Evolutionary conservation across 495 filamentous ascomycete genomes (phyloP).

Genomic region (Hypoxylon rickii): DNA sequence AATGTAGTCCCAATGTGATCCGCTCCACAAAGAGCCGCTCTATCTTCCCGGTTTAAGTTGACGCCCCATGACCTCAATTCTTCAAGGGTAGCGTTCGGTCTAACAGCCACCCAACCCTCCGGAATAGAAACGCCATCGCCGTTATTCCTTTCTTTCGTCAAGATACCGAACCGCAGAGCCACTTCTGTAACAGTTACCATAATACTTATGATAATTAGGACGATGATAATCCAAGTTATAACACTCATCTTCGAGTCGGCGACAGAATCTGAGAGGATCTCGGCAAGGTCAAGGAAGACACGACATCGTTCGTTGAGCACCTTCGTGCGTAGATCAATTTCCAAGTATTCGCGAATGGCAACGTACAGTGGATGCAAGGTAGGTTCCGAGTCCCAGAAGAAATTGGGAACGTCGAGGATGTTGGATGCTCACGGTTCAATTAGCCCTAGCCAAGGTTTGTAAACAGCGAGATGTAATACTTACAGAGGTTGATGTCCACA

Average conservation of each 20-base stretch:
- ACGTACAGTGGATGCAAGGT: slow-evolving; percentile 92
- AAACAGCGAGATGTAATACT: slow-evolving; percentile 36
- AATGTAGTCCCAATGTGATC: slow-evolving; percentile 50
- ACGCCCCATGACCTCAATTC: slow-evolving; percentile 43
- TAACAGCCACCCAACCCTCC: slow-evolving; percentile 20
- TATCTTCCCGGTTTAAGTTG: slow-evolving; percentile 45
- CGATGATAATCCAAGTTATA: slow-evolving; percentile 98
- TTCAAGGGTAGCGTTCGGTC: slow-evolving; percentile 47
- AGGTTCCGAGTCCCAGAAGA: slow-evolving; percentile 98
- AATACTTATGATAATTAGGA: slow-evolving; percentile 89
- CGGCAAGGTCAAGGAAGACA: slow-evolving; percentile 95
- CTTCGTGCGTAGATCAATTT: slow-evolving; percentile 92
- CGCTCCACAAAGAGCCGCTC: slow-evolving; percentile 51
- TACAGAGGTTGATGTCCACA: slow-evolving; percentile 98
- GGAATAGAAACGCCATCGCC: slow-evolving; percentile 10
- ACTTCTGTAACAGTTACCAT: slow-evolving; percentile 90
- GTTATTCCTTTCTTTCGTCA: slow-evolving; percentile 54
- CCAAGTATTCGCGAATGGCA: slow-evolving; percentile 95
- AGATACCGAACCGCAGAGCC: slow-evolving; percentile 79
- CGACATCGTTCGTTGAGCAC: slow-evolving; percentile 96
- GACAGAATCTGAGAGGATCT: slow-evolving; percentile 90
- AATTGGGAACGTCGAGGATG: slow-evolving; percentile 95
- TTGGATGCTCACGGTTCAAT: slow-evolving; percentile 71
- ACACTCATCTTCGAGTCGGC: slow-evolving; percentile 90
- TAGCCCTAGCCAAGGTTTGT: slow-evolving; percentile 15